A percentile compares a stretch with the other conserved stretches of the same genome.
These are phyloP conservation scores for Ganoderma boninense DNA, from an alignment of 1,284 basidiomycete species.

Conservation along the genomic window DNA sequence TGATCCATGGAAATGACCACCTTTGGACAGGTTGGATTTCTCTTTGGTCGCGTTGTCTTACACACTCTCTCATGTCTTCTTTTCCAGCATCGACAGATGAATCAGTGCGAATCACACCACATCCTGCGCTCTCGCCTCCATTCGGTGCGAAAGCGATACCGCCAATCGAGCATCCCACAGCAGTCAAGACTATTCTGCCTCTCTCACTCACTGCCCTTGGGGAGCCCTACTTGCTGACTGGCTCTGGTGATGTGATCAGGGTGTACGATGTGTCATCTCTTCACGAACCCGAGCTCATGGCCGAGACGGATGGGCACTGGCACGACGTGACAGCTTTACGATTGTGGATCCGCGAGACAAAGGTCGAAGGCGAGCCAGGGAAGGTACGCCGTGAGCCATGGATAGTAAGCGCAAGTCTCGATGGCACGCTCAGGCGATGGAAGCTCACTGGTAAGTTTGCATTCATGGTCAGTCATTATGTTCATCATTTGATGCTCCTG, in stretches of 20 bases:
- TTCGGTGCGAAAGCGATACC: slow-evolving; percentile 47
- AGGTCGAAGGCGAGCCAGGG: slow-evolving; percentile 52
- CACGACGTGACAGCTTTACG: slow-evolving; percentile 82
- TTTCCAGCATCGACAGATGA: slow-evolving; percentile 85
- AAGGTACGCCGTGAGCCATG: slow-evolving; percentile 65
- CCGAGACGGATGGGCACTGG: slow-evolving; percentile 85
- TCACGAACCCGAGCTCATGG: slow-evolving; percentile 71
- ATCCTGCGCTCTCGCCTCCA: slow-evolving; percentile 39
- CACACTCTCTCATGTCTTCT: not conserved
- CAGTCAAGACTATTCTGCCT: slow-evolving; percentile 79
- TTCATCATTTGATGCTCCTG: not conserved
- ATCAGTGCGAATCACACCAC: slow-evolving; percentile 69
- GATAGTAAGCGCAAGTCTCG: slow-evolving; percentile 85
- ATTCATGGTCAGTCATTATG: not conserved
- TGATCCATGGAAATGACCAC: slow-evolving; percentile 69
- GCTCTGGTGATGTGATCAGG: slow-evolving; percentile 83
- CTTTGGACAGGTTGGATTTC: slow-evolving; percentile 83
- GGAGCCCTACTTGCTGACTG: slow-evolving; percentile 80
- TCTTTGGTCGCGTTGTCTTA: not conserved
- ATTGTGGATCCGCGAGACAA: slow-evolving; percentile 69
- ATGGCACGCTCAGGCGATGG: slow-evolving; percentile 89
- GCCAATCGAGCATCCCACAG: slow-evolving; percentile 69
- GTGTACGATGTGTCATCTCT: slow-evolving; percentile 73
- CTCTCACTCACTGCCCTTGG: slow-evolving; percentile 65
- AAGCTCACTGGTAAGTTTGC: slow-evolving; percentile 66